Evolutionary conservation across 139 green algal species (phyloP), one percentile per base, ranked within the genome.

Genomic region (Bryopsis sp.): DNA sequence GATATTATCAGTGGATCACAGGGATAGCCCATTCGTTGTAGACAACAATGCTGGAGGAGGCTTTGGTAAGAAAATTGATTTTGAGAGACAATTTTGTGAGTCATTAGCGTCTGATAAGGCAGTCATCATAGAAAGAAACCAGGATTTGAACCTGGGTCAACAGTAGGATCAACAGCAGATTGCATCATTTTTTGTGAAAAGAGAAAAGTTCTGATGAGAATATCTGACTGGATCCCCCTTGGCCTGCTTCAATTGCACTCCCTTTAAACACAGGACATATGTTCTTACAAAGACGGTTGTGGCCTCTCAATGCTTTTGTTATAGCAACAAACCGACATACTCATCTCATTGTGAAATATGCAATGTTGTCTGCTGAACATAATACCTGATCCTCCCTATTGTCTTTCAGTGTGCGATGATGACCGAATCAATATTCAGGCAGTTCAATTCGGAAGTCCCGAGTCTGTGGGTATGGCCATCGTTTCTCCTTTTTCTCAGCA

Each of bases 1-100:
- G 43, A 54, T 11, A 26, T 19, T 11, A 54, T 26, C 11, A 26
- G 43, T 11, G 11, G 43, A 19, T 11, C 26, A 47, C 74, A 85
- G 76, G 67, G 82, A 89, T 37, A 85, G 72, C n/a, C 85, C 84
- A 0, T 93, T 93, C 60, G 68, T 87, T 5, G 1, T 22, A 0
- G 71, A 80, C 58, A 90, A 95, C 79, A 95, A 93, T 64, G 74
- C 76, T 4, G 89, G 89, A 6, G 86, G 82, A n/a, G 86, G 88
- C 38, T 94, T 95, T 77, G 88, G 86, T 93, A 64, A 32, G 86
- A 58, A 11, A 8, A 54, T 54, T 54, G 15, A 19, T 54, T 11
- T 54, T 54, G 43, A 54, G 43, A 19, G 19, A 54, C 19, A 54
- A 11, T 11, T 54, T 54, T 19, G 15, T 19, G 19, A 54, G 19